phyloP scores from a whole-genome alignment of 345 rosid species.

The Gossypium ekmanianum region DNA sequence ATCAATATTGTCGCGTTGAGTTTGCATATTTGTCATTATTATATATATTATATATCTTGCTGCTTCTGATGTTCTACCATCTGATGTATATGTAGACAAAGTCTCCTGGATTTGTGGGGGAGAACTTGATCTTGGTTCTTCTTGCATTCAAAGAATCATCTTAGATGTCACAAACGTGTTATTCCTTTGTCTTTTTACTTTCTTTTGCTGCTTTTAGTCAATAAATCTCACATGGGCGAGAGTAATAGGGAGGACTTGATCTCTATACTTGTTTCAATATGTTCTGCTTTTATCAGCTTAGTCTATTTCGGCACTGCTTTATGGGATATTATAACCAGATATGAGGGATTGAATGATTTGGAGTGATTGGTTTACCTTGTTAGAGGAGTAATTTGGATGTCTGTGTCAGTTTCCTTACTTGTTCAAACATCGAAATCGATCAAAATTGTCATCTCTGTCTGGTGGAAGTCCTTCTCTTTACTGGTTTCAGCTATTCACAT shows the following conservation, averaged over 20 bases:
- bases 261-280: conserved; percentile 32
- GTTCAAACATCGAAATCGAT: conserved; percentile 42
- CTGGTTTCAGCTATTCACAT: conserved; percentile 42
- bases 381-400: conserved; percentile 57
- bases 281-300: conserved; percentile 45
- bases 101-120: conserved; percentile 49
- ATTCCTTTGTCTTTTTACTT: conserved; percentile 52
- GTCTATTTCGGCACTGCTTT: conserved; percentile 32
- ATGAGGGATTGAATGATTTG: conserved; percentile 7
- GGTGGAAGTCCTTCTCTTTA: conserved; percentile 65
- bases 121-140: conserved; percentile 37
- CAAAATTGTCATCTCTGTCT: conserved; percentile 35
- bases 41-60: too few relatives aligned
- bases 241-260: conserved; percentile 37
- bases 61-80: too few relatives aligned
- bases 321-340: conserved; percentile 27
- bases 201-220: conserved; percentile 25
- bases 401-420: conserved; percentile 55
- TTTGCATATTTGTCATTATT: too few relatives aligned
- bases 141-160: conserved; percentile 50
- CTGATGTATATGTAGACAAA: conserved; percentile 34
- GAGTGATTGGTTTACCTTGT: conserved; percentile 35
- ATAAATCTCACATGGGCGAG: too few relatives aligned
- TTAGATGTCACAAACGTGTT: conserved; percentile 50
- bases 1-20: too few relatives aligned